phyloP scores from a whole-genome alignment of 140 eudicot genomes.

The Anethum foeniculum region DNA sequence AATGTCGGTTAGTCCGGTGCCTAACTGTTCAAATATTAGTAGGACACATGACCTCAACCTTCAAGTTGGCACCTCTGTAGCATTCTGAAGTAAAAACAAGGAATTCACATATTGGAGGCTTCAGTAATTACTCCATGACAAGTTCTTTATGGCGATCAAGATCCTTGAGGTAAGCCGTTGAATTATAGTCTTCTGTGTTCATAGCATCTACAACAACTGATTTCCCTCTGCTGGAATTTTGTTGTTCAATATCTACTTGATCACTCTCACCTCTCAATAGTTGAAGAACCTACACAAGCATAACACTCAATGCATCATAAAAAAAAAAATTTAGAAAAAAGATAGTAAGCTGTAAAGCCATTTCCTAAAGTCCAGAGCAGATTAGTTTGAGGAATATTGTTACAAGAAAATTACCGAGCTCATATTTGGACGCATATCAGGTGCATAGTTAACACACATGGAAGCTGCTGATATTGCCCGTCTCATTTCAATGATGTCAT shows the following conservation, averaged over 20 bases:
- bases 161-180: constrained; percentile 66
- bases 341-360: background rate
- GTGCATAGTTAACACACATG: constrained; percentile 67
- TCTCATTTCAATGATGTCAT: constrained; percentile 44
- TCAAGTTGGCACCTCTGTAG: background rate
- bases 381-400: background rate
- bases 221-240: constrained; percentile 39
- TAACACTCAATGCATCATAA: background rate
- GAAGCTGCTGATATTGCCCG: constrained; percentile 75
- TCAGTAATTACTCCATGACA: constrained; percentile 56
- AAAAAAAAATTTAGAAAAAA: background rate
- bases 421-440: constrained; percentile 78
- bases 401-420: constrained; percentile 32
- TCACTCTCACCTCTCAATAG: constrained; percentile 53
- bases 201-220: constrained; percentile 47
- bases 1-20: background rate
- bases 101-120: background rate
- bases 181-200: constrained; percentile 64
- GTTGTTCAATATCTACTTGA: constrained; percentile 39
- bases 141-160: constrained; percentile 87
- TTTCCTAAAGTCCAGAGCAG: background rate
- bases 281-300: constrained; percentile 51
- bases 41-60: background rate
- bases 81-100: constrained; percentile 5
- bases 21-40: background rate